These are phyloP conservation scores for Ceriops zippeliana DNA, from an alignment of 345 rosid species.

Conservation along the genomic window DNA sequence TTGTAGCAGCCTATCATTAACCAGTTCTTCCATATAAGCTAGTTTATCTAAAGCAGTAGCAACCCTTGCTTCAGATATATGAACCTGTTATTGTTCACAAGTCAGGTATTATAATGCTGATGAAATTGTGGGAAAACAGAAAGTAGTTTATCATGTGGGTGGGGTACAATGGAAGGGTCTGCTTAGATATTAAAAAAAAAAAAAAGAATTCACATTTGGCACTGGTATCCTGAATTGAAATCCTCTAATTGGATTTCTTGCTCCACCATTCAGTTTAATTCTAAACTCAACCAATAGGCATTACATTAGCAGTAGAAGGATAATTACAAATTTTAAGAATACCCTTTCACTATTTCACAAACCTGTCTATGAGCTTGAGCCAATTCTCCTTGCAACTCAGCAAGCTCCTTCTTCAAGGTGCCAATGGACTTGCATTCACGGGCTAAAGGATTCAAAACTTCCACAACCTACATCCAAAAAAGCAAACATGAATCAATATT, in stretches of 20 bases:
- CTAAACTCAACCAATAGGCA: too few relatives aligned
- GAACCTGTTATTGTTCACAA: slow-evolving; percentile 58
- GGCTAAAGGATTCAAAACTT: slow-evolving; percentile 91
- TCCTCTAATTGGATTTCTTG: too few relatives aligned
- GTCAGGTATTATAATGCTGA: slow-evolving; percentile 17
- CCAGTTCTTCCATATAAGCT: slow-evolving; percentile 91
- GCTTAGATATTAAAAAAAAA: background rate
- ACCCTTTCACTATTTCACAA: slow-evolving; percentile 1
- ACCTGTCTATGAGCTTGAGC: slow-evolving; percentile 89
- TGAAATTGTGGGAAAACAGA: background rate
- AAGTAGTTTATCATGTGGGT: background rate
- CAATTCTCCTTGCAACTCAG: slow-evolving; percentile 79
- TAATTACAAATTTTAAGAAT: too few relatives aligned
- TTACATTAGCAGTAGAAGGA: too few relatives aligned
- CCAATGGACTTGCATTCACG: slow-evolving; percentile 96
- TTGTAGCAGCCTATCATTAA: slow-evolving; percentile 70
- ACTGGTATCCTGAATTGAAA: background rate
- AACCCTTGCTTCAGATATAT: slow-evolving; percentile 95
- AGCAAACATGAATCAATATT: background rate
- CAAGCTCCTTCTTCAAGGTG: slow-evolving; percentile 85
- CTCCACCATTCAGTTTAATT: too few relatives aligned
- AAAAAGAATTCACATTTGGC: background rate
- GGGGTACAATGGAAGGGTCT: background rate
- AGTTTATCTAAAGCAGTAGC: slow-evolving; percentile 83
- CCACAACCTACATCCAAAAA: slow-evolving; percentile 64